These are phyloP conservation scores for Aspergillus ibericus DNA, from an alignment of 2,329 filamentous ascomycete species.

Conservation along the genomic window DNA sequence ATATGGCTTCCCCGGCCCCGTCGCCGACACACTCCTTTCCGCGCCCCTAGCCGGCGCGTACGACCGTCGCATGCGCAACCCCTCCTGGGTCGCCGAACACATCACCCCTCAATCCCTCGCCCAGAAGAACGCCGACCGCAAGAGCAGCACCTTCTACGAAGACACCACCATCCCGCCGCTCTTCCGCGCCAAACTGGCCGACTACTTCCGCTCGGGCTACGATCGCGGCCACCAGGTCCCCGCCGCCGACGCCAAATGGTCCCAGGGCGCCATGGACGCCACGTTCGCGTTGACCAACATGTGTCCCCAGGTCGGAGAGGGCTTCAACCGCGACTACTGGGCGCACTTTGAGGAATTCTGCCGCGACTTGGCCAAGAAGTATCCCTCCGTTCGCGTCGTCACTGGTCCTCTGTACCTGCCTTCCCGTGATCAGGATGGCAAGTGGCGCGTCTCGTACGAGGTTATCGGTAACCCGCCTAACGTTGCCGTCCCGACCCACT, in stretches of 20 bases:
- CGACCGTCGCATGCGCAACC: constrained; percentile 88
- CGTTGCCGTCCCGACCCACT: constrained; percentile 95
- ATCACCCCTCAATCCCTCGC: constrained; percentile 86
- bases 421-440: constrained; percentile 80
- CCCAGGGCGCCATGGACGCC: constrained; percentile 88
- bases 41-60: constrained; percentile 80
- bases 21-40: constrained; percentile 76
- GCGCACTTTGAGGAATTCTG: constrained; percentile 98
- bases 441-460: constrained; percentile 95
- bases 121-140: constrained; percentile 74
- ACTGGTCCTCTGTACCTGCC: constrained; percentile 94
- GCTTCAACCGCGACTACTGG: constrained; percentile 99
- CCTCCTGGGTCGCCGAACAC: constrained; percentile 93
- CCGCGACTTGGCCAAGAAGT: constrained; percentile 73
- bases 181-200: constrained; percentile 86
- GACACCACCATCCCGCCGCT: constrained; percentile 75
- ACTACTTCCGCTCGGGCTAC: constrained; percentile 94
- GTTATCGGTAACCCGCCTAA: constrained; percentile 92
- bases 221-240: constrained; percentile 97
- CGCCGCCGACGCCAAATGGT: constrained; percentile 95
- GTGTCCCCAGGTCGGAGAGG: constrained; percentile 96
- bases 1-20: constrained; percentile 88
- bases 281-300: constrained; percentile 95
- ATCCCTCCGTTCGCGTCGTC: constrained; percentile 85
- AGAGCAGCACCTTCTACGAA: constrained; percentile 79